phyloP scores from a whole-genome alignment of 495 filamentous ascomycete genomes.

The Trichoderma reesei region DNA sequence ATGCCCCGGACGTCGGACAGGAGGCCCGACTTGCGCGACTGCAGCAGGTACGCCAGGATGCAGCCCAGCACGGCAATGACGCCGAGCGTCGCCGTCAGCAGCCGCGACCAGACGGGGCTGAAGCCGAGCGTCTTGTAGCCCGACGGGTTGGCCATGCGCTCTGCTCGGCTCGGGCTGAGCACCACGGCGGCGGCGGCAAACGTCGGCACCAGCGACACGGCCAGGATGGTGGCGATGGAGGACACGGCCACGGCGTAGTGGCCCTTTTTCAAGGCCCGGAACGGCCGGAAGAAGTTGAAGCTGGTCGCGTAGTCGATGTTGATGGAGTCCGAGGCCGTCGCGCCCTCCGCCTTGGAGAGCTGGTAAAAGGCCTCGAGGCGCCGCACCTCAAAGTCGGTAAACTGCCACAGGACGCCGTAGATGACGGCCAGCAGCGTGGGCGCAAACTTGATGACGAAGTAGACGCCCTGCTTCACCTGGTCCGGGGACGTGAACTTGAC shows the following conservation, averaged over 20 bases:
- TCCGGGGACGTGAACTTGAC: constrained; percentile 41
- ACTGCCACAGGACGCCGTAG: constrained; percentile 67
- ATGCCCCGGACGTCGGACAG: constrained; percentile 62
- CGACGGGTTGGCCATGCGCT: constrained; percentile 20
- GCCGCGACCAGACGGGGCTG: constrained; percentile 47
- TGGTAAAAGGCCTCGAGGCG: constrained; percentile 68
- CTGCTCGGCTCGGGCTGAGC: constrained; percentile 36
- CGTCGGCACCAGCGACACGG: constrained; percentile 52
- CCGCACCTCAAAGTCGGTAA: constrained; percentile 64
- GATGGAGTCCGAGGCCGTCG: constrained; percentile 54
- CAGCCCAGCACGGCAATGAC: constrained; percentile 47
- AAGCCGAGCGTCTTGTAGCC: constrained; percentile 43
- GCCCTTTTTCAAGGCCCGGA: constrained; percentile 45
- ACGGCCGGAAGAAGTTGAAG: constrained; percentile 51
- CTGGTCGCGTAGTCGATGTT: constrained; percentile 64
- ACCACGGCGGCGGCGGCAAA: constrained; percentile 49
- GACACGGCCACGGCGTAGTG: constrained; percentile 60
- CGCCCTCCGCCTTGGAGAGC: constrained; percentile 53
- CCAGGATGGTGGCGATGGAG: constrained; percentile 50
- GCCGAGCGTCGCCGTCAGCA: constrained; percentile 41
- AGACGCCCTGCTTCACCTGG: constrained; percentile 41
- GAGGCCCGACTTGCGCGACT: constrained; percentile 52
- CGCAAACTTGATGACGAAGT: constrained; percentile 64
- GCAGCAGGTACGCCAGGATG: constrained; percentile 47
- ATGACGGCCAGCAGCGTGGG: constrained; percentile 58